These are phyloP conservation scores for Diddensiella transvaalensis DNA, from an alignment of 805 yeast genomes.

Conservation along the genomic window DNA sequence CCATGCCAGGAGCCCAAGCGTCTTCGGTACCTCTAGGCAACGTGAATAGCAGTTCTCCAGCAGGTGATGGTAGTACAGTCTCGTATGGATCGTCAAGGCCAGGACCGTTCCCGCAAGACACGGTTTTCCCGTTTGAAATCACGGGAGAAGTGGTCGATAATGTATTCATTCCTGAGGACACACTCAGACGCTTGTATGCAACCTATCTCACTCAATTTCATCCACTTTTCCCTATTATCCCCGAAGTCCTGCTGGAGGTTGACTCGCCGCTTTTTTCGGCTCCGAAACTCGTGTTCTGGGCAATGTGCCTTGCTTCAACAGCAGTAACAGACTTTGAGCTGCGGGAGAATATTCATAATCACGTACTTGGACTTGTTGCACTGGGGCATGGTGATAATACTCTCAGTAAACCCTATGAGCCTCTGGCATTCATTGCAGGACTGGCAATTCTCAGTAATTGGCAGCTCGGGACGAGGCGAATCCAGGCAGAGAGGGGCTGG, in stretches of 20 bases:
- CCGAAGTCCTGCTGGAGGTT: conserved; percentile 9
- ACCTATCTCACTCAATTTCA: conserved; percentile 4
- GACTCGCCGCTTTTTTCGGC: conserved; percentile 3
- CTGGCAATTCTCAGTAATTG: conserved; percentile 11
- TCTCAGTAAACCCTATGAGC: conserved; percentile 7
- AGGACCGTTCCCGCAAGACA: neutral
- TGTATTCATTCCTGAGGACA: conserved; percentile 6
- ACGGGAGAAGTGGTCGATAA: conserved; percentile 6
- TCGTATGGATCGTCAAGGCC: neutral
- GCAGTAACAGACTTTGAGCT: conserved; percentile 7
- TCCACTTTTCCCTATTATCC: conserved; percentile 10
- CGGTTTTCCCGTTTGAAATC: neutral
- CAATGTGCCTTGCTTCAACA: conserved; percentile 10
- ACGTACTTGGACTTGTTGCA: conserved; percentile 5
- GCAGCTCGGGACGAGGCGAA: conserved; percentile 4
- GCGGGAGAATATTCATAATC: neutral
- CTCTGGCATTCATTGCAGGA: conserved; percentile 7
- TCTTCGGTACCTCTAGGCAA: neutral
- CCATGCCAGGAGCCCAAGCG: neutral
- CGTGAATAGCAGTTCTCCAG: neutral
- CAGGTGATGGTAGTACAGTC: neutral
- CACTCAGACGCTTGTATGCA: conserved; percentile 7
- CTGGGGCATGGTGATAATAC: neutral
- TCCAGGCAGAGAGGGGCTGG: conserved; percentile 16
- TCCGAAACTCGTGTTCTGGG: conserved; percentile 11